A percentile compares a stretch with the other conserved stretches of the same genome.
Evolutionary conservation across 345 rosid species (phyloP).

Genomic region (Hypericum perforatum): DNA sequence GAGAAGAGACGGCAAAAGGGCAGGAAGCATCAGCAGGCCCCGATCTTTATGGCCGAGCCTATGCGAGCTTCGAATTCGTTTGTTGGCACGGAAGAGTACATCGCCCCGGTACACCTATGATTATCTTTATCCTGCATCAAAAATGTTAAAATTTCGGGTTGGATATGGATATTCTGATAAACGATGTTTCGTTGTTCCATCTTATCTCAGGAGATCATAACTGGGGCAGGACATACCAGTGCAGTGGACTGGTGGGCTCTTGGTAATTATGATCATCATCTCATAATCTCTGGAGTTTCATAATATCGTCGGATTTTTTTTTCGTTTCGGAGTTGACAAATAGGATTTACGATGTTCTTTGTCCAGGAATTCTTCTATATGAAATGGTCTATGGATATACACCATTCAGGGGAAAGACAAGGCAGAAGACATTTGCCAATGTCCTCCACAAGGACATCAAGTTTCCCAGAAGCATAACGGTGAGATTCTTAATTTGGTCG

Average conservation of each 20-base stretch:
- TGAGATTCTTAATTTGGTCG: too few relatives aligned
- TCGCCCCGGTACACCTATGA: conserved; percentile 56
- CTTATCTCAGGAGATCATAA: conserved; percentile 66
- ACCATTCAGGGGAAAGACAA: conserved; percentile 89
- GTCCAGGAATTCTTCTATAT: conserved; percentile 65
- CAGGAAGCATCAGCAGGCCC: conserved; percentile 40
- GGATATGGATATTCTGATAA: too few relatives aligned
- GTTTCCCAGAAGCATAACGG: conserved; percentile 62
- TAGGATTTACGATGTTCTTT: neutral
- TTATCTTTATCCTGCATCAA: too few relatives aligned
- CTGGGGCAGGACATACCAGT: conserved; percentile 86
- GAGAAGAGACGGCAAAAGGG: conserved; percentile 44
- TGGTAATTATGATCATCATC: conserved; percentile 32
- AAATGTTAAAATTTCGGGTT: too few relatives aligned
- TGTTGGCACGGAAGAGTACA: conserved; percentile 96
- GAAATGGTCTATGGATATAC: conserved; percentile 97
- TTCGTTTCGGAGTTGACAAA: neutral
- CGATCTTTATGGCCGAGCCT: conserved; percentile 89
- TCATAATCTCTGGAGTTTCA: neutral
- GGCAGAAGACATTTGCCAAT: conserved; percentile 89
- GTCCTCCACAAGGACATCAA: conserved; percentile 79
- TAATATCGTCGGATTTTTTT: too few relatives aligned
- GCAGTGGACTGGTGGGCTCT: conserved; percentile 99
- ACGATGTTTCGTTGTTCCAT: neutral
- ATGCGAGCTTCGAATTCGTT: conserved; percentile 95